These are phyloP conservation scores for Gracilariopsis chorda DNA, from an alignment of 23 red algal genomes.

Conservation along the genomic window DNA sequence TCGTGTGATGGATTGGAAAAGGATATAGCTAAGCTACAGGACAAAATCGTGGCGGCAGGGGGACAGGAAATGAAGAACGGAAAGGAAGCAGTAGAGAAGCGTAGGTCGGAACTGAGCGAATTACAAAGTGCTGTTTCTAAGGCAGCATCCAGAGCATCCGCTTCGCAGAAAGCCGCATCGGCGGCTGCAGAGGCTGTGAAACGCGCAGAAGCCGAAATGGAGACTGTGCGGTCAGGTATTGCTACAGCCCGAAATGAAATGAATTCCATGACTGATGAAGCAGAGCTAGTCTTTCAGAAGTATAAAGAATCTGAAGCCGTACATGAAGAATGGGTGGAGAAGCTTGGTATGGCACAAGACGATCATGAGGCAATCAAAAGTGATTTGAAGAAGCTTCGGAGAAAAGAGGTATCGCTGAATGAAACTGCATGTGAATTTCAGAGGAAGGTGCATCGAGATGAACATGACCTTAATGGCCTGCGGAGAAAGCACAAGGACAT, in stretches of 20 bases:
- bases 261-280: conserved; percentile 47
- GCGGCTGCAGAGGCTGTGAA: conserved; percentile 15
- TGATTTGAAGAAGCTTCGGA: conserved; percentile 47
- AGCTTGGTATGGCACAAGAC: conserved; percentile 26
- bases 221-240: not conserved
- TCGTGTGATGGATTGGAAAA: conserved; percentile 50
- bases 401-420: conserved; percentile 54
- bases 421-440: conserved; percentile 44
- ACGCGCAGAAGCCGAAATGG: conserved; percentile 19
- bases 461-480: conserved; percentile 5
- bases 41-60: conserved; percentile 68
- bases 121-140: conserved; percentile 11
- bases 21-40: conserved; percentile 51
- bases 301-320: conserved; percentile 39
- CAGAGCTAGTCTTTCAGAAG: conserved; percentile 39
- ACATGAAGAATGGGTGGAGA: conserved; percentile 48
- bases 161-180: not conserved
- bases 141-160: conserved; percentile 16
- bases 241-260: conserved; percentile 4
- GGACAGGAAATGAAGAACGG: conserved; percentile 50
- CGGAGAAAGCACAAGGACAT: conserved; percentile 36
- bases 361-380: conserved; percentile 38
- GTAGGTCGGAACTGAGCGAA: conserved; percentile 13
- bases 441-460: conserved; percentile 2
- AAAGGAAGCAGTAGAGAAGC: conserved; percentile 36